phyloP scores from a whole-genome alignment of 257 asterid species.

The Solanum stenotomum region DNA sequence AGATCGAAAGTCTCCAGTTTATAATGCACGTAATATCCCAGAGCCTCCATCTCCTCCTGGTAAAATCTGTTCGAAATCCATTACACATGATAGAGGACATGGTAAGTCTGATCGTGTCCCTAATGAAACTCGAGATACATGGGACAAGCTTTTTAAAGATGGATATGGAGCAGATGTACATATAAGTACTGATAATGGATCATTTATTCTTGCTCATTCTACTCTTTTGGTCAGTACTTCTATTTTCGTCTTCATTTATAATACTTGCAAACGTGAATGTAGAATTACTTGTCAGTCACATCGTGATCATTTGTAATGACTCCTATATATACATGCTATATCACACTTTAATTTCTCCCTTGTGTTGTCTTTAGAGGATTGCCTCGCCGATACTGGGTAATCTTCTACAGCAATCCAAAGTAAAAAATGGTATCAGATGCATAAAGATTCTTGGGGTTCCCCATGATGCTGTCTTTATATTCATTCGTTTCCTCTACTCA shows the following conservation, averaged over 20 bases:
- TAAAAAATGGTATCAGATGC: slow-evolving; percentile 32
- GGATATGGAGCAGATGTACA: slow-evolving; percentile 68
- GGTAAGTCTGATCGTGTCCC: slow-evolving; percentile 32
- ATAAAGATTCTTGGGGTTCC: slow-evolving; percentile 56
- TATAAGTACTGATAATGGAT: slow-evolving; percentile 29
- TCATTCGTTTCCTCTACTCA: slow-evolving; percentile 73
- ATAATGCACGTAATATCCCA: slow-evolving; percentile 29
- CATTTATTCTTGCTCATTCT: slow-evolving; percentile 49
- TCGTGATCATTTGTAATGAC: background rate
- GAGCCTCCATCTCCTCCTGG: slow-evolving; percentile 50
- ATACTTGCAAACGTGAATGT: background rate
- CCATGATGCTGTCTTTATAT: slow-evolving; percentile 37
- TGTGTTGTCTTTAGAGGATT: slow-evolving; percentile 33
- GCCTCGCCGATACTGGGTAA: slow-evolving; percentile 63
- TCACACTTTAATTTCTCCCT: background rate
- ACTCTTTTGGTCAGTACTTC: slow-evolving; percentile 43
- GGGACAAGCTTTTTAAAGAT: slow-evolving; percentile 66
- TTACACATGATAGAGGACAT: background rate
- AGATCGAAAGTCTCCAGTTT: slow-evolving; percentile 2
- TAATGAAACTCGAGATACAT: slow-evolving; percentile 42
- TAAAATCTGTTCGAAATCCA: background rate
- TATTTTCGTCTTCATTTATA: background rate
- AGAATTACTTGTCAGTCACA: background rate
- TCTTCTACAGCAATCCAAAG: slow-evolving; percentile 43
- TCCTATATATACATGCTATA: background rate